phyloP scores from a whole-genome alignment of 2,329 filamentous ascomycete species.

The Ophiostoma quercus region DNA sequence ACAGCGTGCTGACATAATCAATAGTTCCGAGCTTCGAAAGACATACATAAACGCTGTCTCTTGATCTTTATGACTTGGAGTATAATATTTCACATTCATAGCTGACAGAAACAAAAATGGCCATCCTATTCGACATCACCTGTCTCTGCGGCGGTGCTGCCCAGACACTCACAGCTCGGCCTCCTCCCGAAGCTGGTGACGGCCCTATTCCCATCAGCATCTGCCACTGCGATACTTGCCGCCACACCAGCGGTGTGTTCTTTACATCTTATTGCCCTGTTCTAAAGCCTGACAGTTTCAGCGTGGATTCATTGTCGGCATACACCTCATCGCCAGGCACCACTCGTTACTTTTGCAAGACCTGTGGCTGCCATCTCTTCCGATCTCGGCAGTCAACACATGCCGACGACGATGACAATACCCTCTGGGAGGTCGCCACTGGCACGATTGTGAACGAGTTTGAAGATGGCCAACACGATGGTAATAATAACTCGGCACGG shows the following conservation, averaged over 20 bases:
- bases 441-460: not conserved
- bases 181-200: not conserved
- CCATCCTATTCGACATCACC: not conserved
- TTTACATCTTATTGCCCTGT: conserved; percentile 39
- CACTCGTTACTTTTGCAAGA: conserved; percentile 38
- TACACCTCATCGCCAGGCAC: conserved; percentile 23
- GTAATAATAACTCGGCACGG: not conserved
- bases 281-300: not conserved
- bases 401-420: not conserved
- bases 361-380: conserved; percentile 42
- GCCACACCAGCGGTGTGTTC: conserved; percentile 35
- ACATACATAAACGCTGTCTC: not conserved
- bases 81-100: not conserved
- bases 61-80: not conserved
- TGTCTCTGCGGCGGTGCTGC: not conserved
- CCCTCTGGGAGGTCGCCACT: not conserved
- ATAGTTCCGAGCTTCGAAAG: not conserved
- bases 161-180: conserved; percentile 20
- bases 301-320: conserved; percentile 23
- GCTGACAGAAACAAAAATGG: not conserved
- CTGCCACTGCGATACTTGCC: conserved; percentile 32
- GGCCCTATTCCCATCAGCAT: conserved; percentile 24
- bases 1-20: not conserved
- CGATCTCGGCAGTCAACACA: conserved; percentile 24
- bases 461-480: not conserved